A percentile compares a stretch with the other conserved stretches of the same genome.
Conservation (phyloP, 2,329 filamentous ascomycete species). For the Clonostachys byssicola region DNA sequence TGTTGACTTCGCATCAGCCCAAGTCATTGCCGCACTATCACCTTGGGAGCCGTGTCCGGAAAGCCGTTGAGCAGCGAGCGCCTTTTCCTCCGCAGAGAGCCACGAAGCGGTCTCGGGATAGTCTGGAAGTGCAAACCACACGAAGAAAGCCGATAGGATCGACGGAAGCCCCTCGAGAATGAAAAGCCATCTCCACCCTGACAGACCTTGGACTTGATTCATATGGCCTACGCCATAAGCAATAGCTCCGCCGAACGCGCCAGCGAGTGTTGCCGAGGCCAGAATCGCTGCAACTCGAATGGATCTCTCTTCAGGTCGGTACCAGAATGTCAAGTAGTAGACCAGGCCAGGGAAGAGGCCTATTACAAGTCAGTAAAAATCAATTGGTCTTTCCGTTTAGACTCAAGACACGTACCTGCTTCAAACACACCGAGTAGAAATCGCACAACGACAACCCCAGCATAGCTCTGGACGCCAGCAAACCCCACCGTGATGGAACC, state of each 20-base stretch:
- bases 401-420: conserved; percentile 63
- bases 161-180: conserved; percentile 60
- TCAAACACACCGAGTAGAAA: conserved; percentile 67
- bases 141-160: conserved; percentile 52
- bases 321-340: conserved; percentile 69
- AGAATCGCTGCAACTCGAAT: conserved; percentile 63
- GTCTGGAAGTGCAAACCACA: conserved; percentile 65
- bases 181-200: conserved; percentile 63
- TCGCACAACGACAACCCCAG: conserved; percentile 60
- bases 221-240: conserved; percentile 68
- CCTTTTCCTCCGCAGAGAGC: conserved; percentile 52
- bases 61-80: conserved; percentile 35
- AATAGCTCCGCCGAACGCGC: conserved; percentile 66
- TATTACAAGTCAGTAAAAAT: conserved; percentile 3
- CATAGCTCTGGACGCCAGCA: conserved; percentile 59
- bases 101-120: conserved; percentile 61
- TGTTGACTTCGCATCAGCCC: conserved; percentile 63
- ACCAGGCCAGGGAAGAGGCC: conserved; percentile 34
- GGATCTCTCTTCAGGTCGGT: conserved; percentile 64
- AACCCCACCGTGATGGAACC: conserved; percentile 64
- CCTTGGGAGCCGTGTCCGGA: conserved; percentile 38
- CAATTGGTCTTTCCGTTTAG: conserved; percentile 16
- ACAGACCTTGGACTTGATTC: conserved; percentile 53
- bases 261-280: conserved; percentile 60
- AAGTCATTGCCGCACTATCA: conserved; percentile 54